Percentiles rank a stretch among this genome's conserved stretches.
Evolutionary conservation across 331 rosid species (phyloP).

Genomic region (Rosa hybrid): DNA sequence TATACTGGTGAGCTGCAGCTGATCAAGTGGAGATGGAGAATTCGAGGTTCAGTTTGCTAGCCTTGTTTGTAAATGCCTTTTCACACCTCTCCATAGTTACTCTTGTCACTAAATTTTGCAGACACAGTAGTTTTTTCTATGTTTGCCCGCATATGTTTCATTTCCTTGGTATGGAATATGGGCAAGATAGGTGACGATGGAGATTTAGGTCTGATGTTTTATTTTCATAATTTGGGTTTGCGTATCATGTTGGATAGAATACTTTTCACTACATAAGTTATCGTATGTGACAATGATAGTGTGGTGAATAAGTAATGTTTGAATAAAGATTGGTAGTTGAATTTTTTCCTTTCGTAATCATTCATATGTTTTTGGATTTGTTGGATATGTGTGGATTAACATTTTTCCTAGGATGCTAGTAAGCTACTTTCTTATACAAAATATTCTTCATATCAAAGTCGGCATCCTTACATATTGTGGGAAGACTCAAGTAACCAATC

Average conservation of each 20-base stretch:
- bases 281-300: background rate
- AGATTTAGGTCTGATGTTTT: background rate
- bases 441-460: background rate
- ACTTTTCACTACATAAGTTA: background rate
- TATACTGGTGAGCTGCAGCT: background rate
- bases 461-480: background rate
- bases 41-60: slow-evolving; percentile 13
- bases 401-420: background rate
- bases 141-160: too few species aligned
- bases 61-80: slow-evolving; percentile 19
- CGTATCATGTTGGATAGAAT: slow-evolving; percentile 20
- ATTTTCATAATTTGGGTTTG: background rate
- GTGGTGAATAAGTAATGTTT: background rate
- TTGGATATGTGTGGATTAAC: background rate
- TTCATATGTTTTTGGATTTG: background rate
- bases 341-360: background rate
- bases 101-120: slow-evolving; percentile 6
- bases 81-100: background rate
- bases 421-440: background rate
- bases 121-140: background rate
- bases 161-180: background rate
- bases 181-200: slow-evolving; percentile 6
- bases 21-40: slow-evolving; percentile 6
- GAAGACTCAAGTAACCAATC: too few species aligned
- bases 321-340: background rate